Evolutionary conservation across 1,284 basidiomycete species (phyloP), one percentile per base, ranked within the genome.

Genomic region (Ustilago shanxiensis): DNA sequence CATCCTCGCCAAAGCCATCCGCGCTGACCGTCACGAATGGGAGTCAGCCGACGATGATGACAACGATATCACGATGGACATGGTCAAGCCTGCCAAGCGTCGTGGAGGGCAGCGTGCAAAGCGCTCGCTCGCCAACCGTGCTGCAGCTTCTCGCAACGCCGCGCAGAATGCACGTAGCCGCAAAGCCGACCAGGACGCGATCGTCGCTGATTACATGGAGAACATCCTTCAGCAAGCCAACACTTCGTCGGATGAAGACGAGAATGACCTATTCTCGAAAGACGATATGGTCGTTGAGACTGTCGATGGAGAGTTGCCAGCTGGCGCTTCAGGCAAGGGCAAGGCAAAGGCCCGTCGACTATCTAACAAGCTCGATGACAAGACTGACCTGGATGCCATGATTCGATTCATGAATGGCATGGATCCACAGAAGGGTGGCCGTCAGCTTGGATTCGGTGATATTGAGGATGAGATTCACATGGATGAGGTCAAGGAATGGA

Each of bases 181-280:
- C 14, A 66, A 78, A 39, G 67, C 63, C 1, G 65, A 79, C 22
- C 67, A 85, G 29, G 82, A 79, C 18, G 82, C 79, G 8, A 77
- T 84, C 20, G 51, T 85, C n/a, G 79, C 73, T 18, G 83, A 85
- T 39, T 85, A 83, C 65, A 80, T 84, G 66, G 73, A 79, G 57
- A 85, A 85, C 66, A 79, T 78, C 28, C 66, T 82, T 64, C 58
- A 64, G 33, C 72, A 71, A 22, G 61, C 66, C n/a, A 26, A 51
- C 20, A 58, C 59, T 13, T n/a, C 33, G 1, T 62, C 63, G 2
- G 68, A 68, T 10, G 60, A 66, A 7, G 68, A 72, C 1, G 57
- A 64, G 2, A 64, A 47, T 16, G 55, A 16, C 11, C 56, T 67
- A 1, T 66, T 66, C 29, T 28, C 64, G 13, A 44, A 31, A 11